These are phyloP conservation scores for Extremus antarcticus DNA, from an alignment of 495 filamentous ascomycete species.

Conservation along the genomic window DNA sequence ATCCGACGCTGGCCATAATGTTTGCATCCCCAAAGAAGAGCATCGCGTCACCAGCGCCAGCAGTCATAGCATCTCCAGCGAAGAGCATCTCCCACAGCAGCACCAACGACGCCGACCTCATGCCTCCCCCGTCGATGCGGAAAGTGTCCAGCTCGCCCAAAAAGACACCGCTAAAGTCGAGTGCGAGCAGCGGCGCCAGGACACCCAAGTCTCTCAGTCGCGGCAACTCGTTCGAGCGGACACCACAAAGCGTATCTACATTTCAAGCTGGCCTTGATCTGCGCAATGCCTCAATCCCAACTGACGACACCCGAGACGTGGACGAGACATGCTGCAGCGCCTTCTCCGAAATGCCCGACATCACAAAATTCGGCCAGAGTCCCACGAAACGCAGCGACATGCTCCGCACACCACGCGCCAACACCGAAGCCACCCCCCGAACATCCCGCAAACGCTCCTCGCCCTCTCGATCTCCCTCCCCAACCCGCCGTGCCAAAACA, in stretches of 20 bases:
- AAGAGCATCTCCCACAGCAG: neutral
- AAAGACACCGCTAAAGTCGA: constrained; percentile 11
- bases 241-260: neutral
- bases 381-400: constrained; percentile 36
- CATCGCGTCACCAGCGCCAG: constrained; percentile 3
- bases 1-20: constrained; percentile 12
- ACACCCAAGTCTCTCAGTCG: constrained; percentile 12
- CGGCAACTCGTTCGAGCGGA: constrained; percentile 5
- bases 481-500: constrained; percentile 42
- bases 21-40: constrained; percentile 15
- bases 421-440: constrained; percentile 26
- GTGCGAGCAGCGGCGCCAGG: constrained; percentile 3
- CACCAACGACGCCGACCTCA: constrained; percentile 8
- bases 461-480: constrained; percentile 41
- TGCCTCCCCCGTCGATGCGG: constrained; percentile 17
- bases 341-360: constrained; percentile 79
- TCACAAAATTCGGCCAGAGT: constrained; percentile 61
- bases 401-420: constrained; percentile 23
- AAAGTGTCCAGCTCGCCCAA: constrained; percentile 7
- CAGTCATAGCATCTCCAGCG: neutral
- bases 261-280: constrained; percentile 18
- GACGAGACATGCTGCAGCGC: constrained; percentile 79
- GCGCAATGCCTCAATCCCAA: neutral
- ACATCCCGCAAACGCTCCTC: constrained; percentile 28
- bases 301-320: constrained; percentile 24